Percentiles rank a stretch among this genome's conserved stretches.
These are phyloP conservation scores for Amanita rimosa DNA, from an alignment of 768 basidiomycete species.

Conservation along the genomic window DNA sequence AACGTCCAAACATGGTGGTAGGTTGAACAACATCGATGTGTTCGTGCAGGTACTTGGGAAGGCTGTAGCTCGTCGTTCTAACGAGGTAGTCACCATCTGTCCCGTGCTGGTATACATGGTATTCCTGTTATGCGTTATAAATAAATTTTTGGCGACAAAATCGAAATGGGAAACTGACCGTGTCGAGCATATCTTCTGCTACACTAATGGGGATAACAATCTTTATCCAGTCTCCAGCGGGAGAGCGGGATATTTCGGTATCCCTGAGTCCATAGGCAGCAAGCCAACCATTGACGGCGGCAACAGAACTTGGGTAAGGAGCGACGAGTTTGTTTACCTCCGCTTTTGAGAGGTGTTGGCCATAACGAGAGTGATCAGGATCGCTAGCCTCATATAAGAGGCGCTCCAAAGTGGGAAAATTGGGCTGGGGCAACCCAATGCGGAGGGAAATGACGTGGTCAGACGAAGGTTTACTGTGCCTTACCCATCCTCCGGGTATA, in stretches of 20 bases:
- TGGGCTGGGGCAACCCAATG: slow-evolving; percentile 43
- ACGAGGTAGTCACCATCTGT: slow-evolving; percentile 38
- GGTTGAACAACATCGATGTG: slow-evolving; percentile 62
- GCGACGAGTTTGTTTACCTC: slow-evolving; percentile 54
- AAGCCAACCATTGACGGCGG: slow-evolving; percentile 52
- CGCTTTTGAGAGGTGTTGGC: slow-evolving; percentile 48
- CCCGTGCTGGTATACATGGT: slow-evolving; percentile 40
- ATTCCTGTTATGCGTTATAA: slow-evolving; percentile 19
- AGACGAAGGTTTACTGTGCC: slow-evolving; percentile 29
- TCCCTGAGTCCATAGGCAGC: slow-evolving; percentile 38
- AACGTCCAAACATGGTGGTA: slow-evolving; percentile 55
- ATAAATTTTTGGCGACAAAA: background rate
- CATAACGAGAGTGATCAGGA: slow-evolving; percentile 38
- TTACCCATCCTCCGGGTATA: slow-evolving; percentile 39
- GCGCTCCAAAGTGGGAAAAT: slow-evolving; percentile 35
- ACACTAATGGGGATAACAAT: slow-evolving; percentile 43
- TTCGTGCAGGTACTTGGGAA: slow-evolving; percentile 42
- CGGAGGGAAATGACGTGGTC: slow-evolving; percentile 41
- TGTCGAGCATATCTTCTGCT: slow-evolving; percentile 60
- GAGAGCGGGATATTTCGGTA: slow-evolving; percentile 34
- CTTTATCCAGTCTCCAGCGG: slow-evolving; percentile 58
- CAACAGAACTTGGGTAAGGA: slow-evolving; percentile 44
- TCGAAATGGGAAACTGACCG: slow-evolving; percentile 17
- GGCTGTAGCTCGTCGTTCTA: slow-evolving; percentile 53
- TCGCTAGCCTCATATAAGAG: slow-evolving; percentile 47